Percentiles rank a stretch among this genome's conserved stretches.
Conservation (phyloP, 306 rosid genomes). For the Castanea crenata region DNA sequence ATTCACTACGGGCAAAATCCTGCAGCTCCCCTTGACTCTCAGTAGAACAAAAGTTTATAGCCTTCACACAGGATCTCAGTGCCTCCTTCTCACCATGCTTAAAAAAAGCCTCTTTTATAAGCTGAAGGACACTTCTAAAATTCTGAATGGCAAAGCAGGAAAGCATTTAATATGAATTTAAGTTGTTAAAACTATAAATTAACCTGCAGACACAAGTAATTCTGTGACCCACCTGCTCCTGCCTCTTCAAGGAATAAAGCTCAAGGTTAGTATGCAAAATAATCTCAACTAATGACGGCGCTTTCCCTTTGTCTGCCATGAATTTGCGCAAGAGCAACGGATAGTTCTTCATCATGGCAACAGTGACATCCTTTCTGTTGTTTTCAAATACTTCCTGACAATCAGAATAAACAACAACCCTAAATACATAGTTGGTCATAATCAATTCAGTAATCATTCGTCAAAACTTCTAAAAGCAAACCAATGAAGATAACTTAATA, state of each 20-base stretch:
- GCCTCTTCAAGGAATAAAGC: constrained; percentile 81
- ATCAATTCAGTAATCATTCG: background rate
- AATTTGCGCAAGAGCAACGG: constrained; percentile 82
- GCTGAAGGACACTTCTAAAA: constrained; percentile 77
- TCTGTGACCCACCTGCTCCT: constrained; percentile 68
- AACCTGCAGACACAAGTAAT: constrained; percentile 19
- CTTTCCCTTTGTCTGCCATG: constrained; percentile 86
- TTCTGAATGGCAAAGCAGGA: constrained; percentile 52
- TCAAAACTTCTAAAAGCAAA: background rate
- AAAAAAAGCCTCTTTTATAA: constrained; percentile 83
- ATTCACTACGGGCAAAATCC: constrained; percentile 75
- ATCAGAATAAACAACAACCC: constrained; percentile 21
- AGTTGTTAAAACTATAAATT: constrained; percentile 16
- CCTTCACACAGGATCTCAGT: constrained; percentile 80
- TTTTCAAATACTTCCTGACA: constrained; percentile 77
- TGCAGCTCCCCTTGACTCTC: constrained; percentile 94
- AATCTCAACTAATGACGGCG: constrained; percentile 71
- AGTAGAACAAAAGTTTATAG: constrained; percentile 59
- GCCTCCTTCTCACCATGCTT: constrained; percentile 89
- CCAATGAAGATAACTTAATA: background rate
- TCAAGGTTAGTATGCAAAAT: constrained; percentile 80
- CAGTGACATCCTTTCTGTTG: constrained; percentile 77
- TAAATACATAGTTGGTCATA: background rate
- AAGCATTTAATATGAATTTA: constrained; percentile 21
- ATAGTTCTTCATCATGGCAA: constrained; percentile 82